Percentiles rank a stretch among this genome's conserved stretches.
Conservation (phyloP, 306 rosid species). For the Amphicarpaea edgeworthii region DNA sequence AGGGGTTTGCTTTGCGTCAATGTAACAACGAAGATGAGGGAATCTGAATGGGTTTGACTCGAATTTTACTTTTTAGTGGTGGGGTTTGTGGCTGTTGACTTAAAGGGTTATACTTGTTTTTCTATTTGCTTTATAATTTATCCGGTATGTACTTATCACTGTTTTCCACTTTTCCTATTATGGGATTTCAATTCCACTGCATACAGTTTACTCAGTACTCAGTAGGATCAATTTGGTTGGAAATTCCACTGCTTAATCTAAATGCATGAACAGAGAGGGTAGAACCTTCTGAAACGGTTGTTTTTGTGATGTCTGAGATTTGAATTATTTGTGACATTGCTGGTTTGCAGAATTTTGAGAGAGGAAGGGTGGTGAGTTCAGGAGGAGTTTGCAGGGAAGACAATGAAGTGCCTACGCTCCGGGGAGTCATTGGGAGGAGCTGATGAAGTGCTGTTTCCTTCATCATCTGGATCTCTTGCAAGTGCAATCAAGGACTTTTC, state of each 20-base stretch:
- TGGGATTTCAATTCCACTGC: constrained; percentile 36
- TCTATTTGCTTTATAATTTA: background rate
- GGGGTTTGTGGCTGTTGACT: constrained; percentile 39
- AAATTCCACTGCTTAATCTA: constrained; percentile 4
- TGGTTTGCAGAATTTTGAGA: constrained; percentile 57
- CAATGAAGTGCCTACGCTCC: constrained; percentile 71
- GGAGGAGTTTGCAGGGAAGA: constrained; percentile 49
- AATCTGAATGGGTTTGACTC: constrained; percentile 38
- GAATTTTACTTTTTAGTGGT: constrained; percentile 26
- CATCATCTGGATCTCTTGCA: constrained; percentile 58
- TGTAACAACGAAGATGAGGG: constrained; percentile 3
- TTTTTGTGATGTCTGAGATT: constrained; percentile 19
- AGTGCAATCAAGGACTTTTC: constrained; percentile 57
- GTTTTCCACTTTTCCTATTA: constrained; percentile 21
- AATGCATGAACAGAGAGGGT: constrained; percentile 11
- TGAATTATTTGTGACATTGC: constrained; percentile 14
- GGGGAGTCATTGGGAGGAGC: constrained; percentile 60
- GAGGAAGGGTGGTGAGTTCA: constrained; percentile 49
- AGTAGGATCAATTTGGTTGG: constrained; percentile 33
- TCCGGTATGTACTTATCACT: background rate
- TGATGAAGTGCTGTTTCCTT: constrained; percentile 54
- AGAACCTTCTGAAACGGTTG: background rate
- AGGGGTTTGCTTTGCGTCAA: constrained; percentile 27
- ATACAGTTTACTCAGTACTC: background rate
- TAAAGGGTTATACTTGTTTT: constrained; percentile 9